Evolutionary conservation across 192 early-diverging fungal genomes (phyloP).

Genomic region (Ambispora gerdemannii): DNA sequence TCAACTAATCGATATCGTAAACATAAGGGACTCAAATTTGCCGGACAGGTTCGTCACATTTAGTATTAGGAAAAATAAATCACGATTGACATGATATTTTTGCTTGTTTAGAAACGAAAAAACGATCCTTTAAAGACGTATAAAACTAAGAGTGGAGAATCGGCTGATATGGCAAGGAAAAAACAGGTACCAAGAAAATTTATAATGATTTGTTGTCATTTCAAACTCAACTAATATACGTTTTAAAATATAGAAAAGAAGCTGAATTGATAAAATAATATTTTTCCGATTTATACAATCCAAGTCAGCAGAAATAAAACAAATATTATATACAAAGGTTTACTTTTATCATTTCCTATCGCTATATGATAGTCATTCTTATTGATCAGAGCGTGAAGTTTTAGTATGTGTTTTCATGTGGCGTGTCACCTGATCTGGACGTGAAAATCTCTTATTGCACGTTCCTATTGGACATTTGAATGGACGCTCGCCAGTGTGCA

Average conservation of each 20-base stretch:
- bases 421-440: slow-evolving; percentile 49
- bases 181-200: no score
- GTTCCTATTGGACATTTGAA: slow-evolving; percentile 55
- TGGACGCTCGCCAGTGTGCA: slow-evolving; percentile 66
- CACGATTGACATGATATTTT: no score
- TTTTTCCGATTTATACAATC: no score
- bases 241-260: no score
- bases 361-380: no score
- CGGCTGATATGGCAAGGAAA: not conserved
- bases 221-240: no score
- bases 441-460: slow-evolving; percentile 50
- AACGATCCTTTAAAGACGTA: slow-evolving; percentile 32
- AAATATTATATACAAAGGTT: not conserved
- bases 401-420: slow-evolving; percentile 23
- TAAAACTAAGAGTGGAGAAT: not conserved
- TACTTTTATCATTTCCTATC: no score
- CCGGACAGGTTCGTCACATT: slow-evolving; percentile 28
- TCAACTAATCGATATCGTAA: slow-evolving; percentile 12
- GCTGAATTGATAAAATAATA: no score
- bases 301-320: no score
- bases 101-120: slow-evolving; percentile 30
- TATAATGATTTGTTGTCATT: no score
- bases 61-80: slow-evolving; percentile 5
- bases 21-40: slow-evolving; percentile 24
- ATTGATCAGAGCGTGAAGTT: not conserved